Base-by-base conservation (phyloP, 2,329 filamentous ascomycete genomes). In the Cucurbitaria berberidis region DNA sequence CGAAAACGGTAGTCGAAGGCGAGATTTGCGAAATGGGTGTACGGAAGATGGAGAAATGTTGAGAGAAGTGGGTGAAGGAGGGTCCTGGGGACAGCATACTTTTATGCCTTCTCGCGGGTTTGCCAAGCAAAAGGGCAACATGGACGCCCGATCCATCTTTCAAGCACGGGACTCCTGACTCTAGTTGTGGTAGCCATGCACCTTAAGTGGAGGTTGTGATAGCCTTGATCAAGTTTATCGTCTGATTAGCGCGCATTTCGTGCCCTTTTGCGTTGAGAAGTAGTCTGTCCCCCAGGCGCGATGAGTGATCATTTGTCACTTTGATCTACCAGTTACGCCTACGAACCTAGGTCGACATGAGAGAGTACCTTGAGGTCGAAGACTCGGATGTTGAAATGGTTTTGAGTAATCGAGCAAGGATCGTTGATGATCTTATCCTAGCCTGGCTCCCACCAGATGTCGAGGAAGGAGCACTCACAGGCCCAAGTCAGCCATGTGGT, bases 1-100 rank as follows among this genome's bases (percentile, higher is more conserved):
- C 26, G 42, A 22, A 53, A 44, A 34, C 30, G 42, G 51, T 51
- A 44, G 15, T 24, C 30, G 44, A 45, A 48, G 27, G 32, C 41
- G 51, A 44, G 24, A 35, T 16, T 10, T 15, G 42, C 18, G 40
- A 16, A 30, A 27, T 34, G 35, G 40, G 44, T 43, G 42, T 48
- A 44, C 51, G 29, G 16, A 30, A n/a, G 32, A 19, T 4, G 10
- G 18, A 11, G 36, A 13, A 24, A 46, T 36, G 21, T 16, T 26
- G 50, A 29, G 34, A 46, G 41, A 59, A 44, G 19, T 24, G 21
- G 42, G 45, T 50, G 39, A 21, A 21, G 24, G 15, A 38, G 45
- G 50, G 50, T 32, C 10, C 2, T 32, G 24, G 51, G 51, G 41
- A 30, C 16, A 34, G 7, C 24, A 26, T 34, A 9, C 39, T 30